Evolutionary conservation across 306 rosid genomes (phyloP), one percentile per base, ranked within the genome.

Genomic region (Clitoria ternatea): DNA sequence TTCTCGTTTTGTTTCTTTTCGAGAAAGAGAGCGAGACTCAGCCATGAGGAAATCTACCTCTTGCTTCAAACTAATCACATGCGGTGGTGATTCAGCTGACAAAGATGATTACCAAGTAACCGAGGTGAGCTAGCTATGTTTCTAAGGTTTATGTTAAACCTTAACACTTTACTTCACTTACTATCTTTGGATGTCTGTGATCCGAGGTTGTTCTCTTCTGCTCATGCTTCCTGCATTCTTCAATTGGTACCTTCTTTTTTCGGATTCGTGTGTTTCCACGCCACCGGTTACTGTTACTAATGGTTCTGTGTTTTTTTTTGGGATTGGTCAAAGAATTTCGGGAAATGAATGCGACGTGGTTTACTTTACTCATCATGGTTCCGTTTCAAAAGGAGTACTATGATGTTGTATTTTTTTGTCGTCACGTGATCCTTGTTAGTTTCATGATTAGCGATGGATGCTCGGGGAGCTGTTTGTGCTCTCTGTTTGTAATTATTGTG

Each of bases 1-100:
- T 67, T 74, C 57, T 68, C 69, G 66, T 80, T 82, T 78, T 64
- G 24, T 66, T 83, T 60, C 45, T 72, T 15, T 68, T 47, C 22
- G 70, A 54, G 39, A 42, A 14, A 18, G 56, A 47, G 33, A 19
- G 45, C 20, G 29, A 40, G 4, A 10, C 36, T 56, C 49, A 76
- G 40, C 40, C 43, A 90, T 89, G 98, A 92, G 81, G 60, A 92
- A 84, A 81, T 61, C 98, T 35, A 73, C 77, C 35, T 86, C 96
- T n/a, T 92, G 98, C 84, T 86, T 92, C 85, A 88, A 86, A 61
- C 80, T 92, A 56, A 86, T 92, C 66, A 47, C 92, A 2, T 92
- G 98, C 79, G 89, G 92, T 61, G 47, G 87, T 67, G 92, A 82
- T 67, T 79, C 86, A 4, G 80, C 82, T 23, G 88, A 85, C 19